Conservation (phyloP, 495 filamentous ascomycete species). For the Tuber indicum region DNA sequence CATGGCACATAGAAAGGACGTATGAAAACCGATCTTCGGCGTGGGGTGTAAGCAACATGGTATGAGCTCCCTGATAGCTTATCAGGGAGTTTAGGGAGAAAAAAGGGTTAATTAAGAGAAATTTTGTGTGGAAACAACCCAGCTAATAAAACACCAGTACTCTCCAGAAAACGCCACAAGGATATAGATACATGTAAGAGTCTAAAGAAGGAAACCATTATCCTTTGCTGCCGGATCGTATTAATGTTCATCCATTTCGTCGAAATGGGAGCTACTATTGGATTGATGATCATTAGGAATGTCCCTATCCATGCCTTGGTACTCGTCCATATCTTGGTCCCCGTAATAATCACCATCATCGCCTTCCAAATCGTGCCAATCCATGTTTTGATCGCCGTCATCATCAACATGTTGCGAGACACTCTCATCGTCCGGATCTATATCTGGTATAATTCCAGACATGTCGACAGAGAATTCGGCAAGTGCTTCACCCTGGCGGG, state of each 20-base stretch:
- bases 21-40: not conserved
- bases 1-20: not conserved
- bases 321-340: not conserved
- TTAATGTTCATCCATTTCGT: not conserved
- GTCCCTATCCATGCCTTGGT: not conserved
- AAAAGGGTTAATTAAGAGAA: not conserved
- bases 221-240: not conserved
- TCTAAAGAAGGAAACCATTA: not conserved
- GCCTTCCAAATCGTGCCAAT: not conserved
- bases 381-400: not conserved
- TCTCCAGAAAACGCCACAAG: slow-evolving; percentile 5
- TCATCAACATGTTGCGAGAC: not conserved
- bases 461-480: slow-evolving; percentile 20
- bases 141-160: not conserved
- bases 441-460: slow-evolving; percentile 12
- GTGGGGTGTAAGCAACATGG: not conserved
- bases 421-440: slow-evolving; percentile 12
- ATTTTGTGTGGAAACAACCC: not conserved
- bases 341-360: not conserved
- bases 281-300: not conserved
- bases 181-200: slow-evolving; percentile 3
- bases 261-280: not conserved
- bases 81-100: not conserved
- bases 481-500: slow-evolving; percentile 12
- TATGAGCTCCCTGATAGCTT: not conserved